A percentile compares a stretch with the other conserved stretches of the same genome.
These are phyloP conservation scores for Osmozyma mogii DNA, from an alignment of 805 yeast species.

Conservation along the genomic window DNA sequence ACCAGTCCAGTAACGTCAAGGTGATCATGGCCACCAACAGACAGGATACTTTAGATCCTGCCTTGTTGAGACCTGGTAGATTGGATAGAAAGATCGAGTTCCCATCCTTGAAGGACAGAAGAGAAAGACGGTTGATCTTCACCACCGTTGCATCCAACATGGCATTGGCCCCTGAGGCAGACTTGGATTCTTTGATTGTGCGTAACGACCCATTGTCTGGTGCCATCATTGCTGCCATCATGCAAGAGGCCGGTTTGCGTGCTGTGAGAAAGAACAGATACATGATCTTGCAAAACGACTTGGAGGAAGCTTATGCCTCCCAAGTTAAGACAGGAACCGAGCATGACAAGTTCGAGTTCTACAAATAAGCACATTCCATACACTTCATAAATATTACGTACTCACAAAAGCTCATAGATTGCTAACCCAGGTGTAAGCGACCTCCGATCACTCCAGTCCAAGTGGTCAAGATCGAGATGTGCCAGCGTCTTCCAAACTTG, in stretches of 20 bases:
- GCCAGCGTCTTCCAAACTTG: conserved; percentile 24
- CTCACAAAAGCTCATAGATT: conserved; percentile 34
- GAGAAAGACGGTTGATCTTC: conserved; percentile 95
- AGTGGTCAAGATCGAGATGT: conserved; percentile 71
- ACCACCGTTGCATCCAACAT: conserved; percentile 93
- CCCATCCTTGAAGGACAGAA: conserved; percentile 91
- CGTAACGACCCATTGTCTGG: conserved; percentile 97
- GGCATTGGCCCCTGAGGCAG: conserved; percentile 98
- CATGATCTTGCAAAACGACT: conserved; percentile 89
- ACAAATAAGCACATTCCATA: conserved; percentile 43
- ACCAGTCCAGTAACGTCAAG: conserved; percentile 89
- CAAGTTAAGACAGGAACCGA: conserved; percentile 95
- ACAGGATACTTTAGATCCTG: conserved; percentile 16
- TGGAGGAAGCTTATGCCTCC: conserved; percentile 95
- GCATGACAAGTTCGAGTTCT: conserved; percentile 95
- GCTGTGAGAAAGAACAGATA: conserved; percentile 98
- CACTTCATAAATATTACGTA: conserved; percentile 4
- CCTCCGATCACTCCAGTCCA: conserved; percentile 41
- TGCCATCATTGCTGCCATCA: conserved; percentile 95
- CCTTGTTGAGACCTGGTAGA: conserved; percentile 16
- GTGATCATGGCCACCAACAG: conserved; percentile 96
- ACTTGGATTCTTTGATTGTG: conserved; percentile 85
- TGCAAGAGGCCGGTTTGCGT: conserved; percentile 99
- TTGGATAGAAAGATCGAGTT: conserved; percentile 48
- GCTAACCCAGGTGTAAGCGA: conserved; percentile 60